phyloP scores from a whole-genome alignment of 768 basidiomycete species.

The Daedaleopsis nitida region DNA sequence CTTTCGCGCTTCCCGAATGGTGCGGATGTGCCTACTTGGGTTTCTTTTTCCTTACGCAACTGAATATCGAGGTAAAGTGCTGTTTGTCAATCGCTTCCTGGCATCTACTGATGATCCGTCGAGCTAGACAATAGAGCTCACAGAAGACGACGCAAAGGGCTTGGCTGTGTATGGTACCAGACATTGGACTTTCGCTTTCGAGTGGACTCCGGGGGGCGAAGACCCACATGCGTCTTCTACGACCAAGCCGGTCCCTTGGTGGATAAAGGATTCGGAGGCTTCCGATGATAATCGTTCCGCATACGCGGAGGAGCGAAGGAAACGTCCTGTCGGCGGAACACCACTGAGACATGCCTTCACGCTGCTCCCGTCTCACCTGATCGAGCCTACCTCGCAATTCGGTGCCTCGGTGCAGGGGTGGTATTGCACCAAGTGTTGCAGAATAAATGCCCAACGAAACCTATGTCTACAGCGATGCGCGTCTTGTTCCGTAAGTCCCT shows the following conservation, averaged over 20 bases:
- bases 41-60: neutral
- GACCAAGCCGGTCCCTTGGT: neutral
- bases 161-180: neutral
- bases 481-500: slow-evolving; percentile 2
- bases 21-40: neutral
- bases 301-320: no score
- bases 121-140: no score
- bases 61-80: neutral
- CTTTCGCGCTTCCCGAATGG: neutral
- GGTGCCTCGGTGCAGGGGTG: neutral
- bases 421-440: slow-evolving; percentile 5
- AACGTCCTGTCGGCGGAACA: neutral
- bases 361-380: slow-evolving; percentile 1
- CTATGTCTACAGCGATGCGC: slow-evolving; percentile 8
- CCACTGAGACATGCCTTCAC: neutral
- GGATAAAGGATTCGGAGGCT: neutral
- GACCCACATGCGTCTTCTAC: neutral
- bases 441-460: slow-evolving; percentile 8
- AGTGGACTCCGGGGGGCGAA: neutral
- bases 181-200: neutral
- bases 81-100: no score
- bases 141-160: neutral
- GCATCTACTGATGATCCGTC: no score
- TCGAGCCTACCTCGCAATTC: neutral
- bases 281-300: no score